These are phyloP conservation scores for Clitopilus hobsonii DNA, from an alignment of 768 basidiomycete genomes.

Conservation along the genomic window DNA sequence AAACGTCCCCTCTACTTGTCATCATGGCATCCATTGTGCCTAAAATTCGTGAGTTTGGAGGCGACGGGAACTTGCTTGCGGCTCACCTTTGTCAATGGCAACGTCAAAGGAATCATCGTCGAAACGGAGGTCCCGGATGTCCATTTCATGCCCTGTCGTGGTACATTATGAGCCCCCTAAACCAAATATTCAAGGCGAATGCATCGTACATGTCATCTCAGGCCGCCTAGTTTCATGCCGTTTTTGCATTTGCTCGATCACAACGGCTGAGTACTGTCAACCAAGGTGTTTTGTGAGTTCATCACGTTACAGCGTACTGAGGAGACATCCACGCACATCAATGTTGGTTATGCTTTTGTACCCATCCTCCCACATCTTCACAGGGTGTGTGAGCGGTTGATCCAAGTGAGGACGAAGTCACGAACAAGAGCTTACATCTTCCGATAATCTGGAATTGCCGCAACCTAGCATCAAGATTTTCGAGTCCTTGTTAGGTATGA, in stretches of 20 bases:
- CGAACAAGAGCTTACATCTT: conserved; percentile 49
- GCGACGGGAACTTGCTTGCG: neutral
- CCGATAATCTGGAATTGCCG: conserved; percentile 77
- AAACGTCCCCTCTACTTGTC: conserved; percentile 76
- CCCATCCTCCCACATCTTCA: conserved; percentile 83
- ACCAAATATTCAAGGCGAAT: neutral
- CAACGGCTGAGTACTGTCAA: conserved; percentile 64
- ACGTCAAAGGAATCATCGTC: conserved; percentile 64
- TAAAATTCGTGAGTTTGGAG: conserved; percentile 7
- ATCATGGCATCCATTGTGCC: conserved; percentile 91
- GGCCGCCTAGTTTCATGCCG: conserved; percentile 46
- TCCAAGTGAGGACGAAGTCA: neutral
- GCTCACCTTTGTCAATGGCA: conserved; percentile 73
- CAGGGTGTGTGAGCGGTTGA: neutral
- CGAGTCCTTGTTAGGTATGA: conserved; percentile 57
- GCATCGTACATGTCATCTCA: conserved; percentile 63
- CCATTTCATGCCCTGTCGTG: conserved; percentile 75
- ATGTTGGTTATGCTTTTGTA: conserved; percentile 77
- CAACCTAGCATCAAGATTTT: conserved; percentile 80
- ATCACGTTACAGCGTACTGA: neutral
- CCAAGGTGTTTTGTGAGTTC: neutral
- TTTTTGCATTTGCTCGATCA: conserved; percentile 69
- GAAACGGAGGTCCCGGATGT: conserved; percentile 66
- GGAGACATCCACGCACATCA: conserved; percentile 44
- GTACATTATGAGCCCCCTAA: neutral